Evolutionary conservation across 768 basidiomycete species (phyloP).

Genomic region (Boletales sp.): DNA sequence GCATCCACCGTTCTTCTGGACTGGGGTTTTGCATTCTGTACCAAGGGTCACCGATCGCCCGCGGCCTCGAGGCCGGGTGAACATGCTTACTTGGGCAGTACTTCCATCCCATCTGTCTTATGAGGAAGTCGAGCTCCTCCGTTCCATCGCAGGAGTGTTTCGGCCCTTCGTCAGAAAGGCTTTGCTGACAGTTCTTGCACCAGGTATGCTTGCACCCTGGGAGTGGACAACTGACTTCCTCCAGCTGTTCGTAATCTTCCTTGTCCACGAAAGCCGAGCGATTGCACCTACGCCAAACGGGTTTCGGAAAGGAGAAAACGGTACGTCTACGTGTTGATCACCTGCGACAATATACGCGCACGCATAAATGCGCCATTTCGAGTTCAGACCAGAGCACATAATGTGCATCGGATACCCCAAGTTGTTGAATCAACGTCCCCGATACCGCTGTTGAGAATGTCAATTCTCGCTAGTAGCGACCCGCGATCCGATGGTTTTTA

Average conservation of each 20-base stretch:
- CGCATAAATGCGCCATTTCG: constrained; percentile 39
- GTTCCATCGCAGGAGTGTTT: constrained; percentile 57
- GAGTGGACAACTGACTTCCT: constrained; percentile 48
- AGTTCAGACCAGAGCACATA: constrained; percentile 42
- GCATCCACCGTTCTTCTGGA: constrained; percentile 52
- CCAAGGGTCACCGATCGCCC: background rate
- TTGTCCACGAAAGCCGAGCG: constrained; percentile 48
- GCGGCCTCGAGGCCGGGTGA: background rate
- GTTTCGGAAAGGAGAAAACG: background rate
- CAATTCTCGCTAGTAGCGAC: background rate
- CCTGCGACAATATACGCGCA: constrained; percentile 48
- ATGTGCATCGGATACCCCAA: constrained; percentile 43
- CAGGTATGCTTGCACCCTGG: constrained; percentile 48
- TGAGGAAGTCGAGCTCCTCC: constrained; percentile 48
- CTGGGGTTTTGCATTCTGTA: constrained; percentile 42
- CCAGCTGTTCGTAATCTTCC: constrained; percentile 38
- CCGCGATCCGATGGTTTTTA: background rate
- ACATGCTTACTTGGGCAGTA: constrained; percentile 50
- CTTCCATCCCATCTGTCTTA: constrained; percentile 56
- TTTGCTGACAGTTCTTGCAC: constrained; percentile 58
- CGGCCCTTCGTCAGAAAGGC: constrained; percentile 27
- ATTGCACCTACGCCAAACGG: constrained; percentile 42
- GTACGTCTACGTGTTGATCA: constrained; percentile 14
- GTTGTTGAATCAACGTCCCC: constrained; percentile 31
- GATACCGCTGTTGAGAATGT: constrained; percentile 34